Evolutionary conservation across 2,329 filamentous ascomycete species (phyloP).

Genomic region (Aspergillus tanneri): DNA sequence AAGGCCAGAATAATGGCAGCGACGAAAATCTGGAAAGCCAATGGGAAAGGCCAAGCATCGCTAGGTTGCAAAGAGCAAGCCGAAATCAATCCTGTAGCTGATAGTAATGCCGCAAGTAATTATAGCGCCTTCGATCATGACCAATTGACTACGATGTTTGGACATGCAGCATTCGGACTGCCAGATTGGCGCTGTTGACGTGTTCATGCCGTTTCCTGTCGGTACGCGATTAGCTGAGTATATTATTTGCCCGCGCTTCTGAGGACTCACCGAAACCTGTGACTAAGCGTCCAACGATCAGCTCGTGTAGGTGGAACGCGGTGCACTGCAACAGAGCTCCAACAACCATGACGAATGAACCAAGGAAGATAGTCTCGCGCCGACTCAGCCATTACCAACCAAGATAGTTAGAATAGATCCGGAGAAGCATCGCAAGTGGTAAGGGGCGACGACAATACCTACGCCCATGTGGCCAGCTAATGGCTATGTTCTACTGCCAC

Average conservation of each 20-base stretch:
- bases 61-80: constrained; percentile 53
- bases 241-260: neutral
- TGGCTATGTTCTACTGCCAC: neutral
- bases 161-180: constrained; percentile 53
- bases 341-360: constrained; percentile 52
- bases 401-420: constrained; percentile 53
- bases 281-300: constrained; percentile 54
- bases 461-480: neutral
- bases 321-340: constrained; percentile 51
- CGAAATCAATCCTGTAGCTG: constrained; percentile 54
- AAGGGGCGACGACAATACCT: constrained; percentile 46
- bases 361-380: constrained; percentile 51
- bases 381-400: constrained; percentile 54
- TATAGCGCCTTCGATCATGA: constrained; percentile 55
- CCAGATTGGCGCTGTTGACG: constrained; percentile 54
- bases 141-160: constrained; percentile 51
- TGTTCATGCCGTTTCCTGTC: constrained; percentile 50
- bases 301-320: constrained; percentile 48
- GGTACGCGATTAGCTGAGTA: neutral
- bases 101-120: constrained; percentile 54
- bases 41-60: constrained; percentile 56
- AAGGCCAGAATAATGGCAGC: constrained; percentile 52
- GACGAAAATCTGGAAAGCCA: constrained; percentile 59
- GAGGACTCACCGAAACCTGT: constrained; percentile 47
- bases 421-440: constrained; percentile 53